phyloP scores from a whole-genome alignment of 2,329 filamentous ascomycete genomes.

The Fusarium sambucinum region DNA sequence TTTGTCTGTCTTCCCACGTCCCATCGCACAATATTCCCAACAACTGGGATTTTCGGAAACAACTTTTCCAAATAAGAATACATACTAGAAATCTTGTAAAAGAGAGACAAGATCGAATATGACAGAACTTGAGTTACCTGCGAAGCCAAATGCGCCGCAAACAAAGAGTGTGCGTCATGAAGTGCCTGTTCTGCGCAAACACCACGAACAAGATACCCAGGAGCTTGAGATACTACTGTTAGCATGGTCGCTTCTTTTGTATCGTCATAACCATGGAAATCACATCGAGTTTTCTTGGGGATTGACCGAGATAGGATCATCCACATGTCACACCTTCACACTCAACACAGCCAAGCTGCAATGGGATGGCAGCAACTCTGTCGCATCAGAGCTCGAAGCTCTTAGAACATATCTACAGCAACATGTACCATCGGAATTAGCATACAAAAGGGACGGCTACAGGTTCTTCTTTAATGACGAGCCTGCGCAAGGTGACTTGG shows the following conservation, averaged over 20 bases:
- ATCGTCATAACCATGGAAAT: slow-evolving; percentile 43
- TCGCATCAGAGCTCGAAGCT: slow-evolving; percentile 35
- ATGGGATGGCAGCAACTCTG: slow-evolving; percentile 34
- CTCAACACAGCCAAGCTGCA: slow-evolving; percentile 41
- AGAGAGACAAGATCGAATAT: slow-evolving; percentile 15
- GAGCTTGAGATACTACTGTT: slow-evolving; percentile 39
- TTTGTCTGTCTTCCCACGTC: slow-evolving; percentile 19
- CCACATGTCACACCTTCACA: slow-evolving; percentile 34
- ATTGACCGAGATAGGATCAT: slow-evolving; percentile 28
- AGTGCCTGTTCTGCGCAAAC: slow-evolving; percentile 35
- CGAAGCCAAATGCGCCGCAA: slow-evolving; percentile 14
- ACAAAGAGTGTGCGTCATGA: slow-evolving; percentile 37
- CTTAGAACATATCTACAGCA: slow-evolving; percentile 33
- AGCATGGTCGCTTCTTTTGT: slow-evolving; percentile 44
- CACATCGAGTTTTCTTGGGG: slow-evolving; percentile 44
- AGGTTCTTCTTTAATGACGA: slow-evolving; percentile 45
- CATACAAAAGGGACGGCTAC: slow-evolving; percentile 12
- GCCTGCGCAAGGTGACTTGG: slow-evolving; percentile 25
- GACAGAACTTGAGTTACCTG: slow-evolving; percentile 24
- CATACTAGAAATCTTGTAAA: neutral
- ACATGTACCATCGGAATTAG: slow-evolving; percentile 20
- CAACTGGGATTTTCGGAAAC: neutral
- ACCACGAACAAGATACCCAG: slow-evolving; percentile 17
- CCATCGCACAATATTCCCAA: slow-evolving; percentile 2
- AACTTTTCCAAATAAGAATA: neutral